These are phyloP conservation scores for Colletotrichum sp. DNA, from an alignment of 2,329 filamentous ascomycete species.

Conservation along the genomic window DNA sequence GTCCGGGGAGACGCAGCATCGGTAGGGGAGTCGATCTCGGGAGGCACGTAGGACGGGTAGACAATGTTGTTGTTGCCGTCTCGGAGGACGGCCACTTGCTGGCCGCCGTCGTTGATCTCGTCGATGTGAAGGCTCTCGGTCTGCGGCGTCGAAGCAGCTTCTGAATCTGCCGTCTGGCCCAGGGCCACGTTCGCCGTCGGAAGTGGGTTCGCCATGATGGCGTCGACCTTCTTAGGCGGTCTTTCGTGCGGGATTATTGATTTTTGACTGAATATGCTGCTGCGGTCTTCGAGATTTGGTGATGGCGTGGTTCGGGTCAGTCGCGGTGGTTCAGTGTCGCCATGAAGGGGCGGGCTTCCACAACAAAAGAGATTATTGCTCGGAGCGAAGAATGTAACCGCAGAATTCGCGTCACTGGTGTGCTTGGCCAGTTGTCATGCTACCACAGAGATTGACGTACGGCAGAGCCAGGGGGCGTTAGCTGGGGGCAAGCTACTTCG, in stretches of 20 bases:
- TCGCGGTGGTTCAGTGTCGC: not conserved
- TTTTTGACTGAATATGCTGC: not conserved
- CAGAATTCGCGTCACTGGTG: conserved; percentile 12
- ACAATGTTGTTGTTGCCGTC: conserved; percentile 33
- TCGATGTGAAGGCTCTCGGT: conserved; percentile 29
- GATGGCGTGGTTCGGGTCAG: not conserved
- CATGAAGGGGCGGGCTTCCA: not conserved
- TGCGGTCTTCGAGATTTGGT: not conserved
- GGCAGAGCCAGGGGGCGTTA: not conserved
- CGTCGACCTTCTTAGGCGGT: not conserved
- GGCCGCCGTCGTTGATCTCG: conserved; percentile 27
- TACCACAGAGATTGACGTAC: conserved; percentile 6
- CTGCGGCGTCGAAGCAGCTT: conserved; percentile 12
- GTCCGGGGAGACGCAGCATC: not conserved
- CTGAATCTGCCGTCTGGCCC: conserved; percentile 1
- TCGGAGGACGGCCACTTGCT: conserved; percentile 32
- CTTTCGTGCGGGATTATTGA: not conserved
- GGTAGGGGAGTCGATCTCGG: conserved; percentile 25
- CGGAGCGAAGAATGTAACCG: not conserved
- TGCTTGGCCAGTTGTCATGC: conserved; percentile 8
- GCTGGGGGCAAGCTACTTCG: not conserved
- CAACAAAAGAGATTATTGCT: not conserved
- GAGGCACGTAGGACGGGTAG: conserved; percentile 38
- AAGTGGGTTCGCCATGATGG: conserved; percentile 15
- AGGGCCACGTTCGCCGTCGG: conserved; percentile 2